A percentile compares a stretch with the other conserved stretches of the same genome.
phyloP scores from a whole-genome alignment of 2,329 filamentous ascomycete species.

The Calonectria crousiana region DNA sequence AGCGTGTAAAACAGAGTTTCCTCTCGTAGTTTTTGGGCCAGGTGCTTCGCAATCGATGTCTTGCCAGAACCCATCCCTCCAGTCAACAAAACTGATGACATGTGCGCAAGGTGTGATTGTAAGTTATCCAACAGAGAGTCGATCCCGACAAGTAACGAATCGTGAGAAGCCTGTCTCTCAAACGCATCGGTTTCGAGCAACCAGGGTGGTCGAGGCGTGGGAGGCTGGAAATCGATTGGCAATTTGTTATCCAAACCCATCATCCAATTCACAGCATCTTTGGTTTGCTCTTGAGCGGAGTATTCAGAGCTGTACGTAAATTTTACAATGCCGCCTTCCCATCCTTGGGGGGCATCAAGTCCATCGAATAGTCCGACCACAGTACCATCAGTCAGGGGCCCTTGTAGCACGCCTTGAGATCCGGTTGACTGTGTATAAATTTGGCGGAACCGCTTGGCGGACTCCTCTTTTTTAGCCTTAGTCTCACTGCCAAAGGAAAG shows the following conservation, averaged over 20 bases:
- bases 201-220: constrained; percentile 75
- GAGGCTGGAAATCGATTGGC: constrained; percentile 79
- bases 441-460: constrained; percentile 76
- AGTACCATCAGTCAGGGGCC: constrained; percentile 91
- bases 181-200: constrained; percentile 57
- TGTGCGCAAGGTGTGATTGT: constrained; percentile 81
- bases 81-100: constrained; percentile 90
- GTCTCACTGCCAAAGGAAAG: constrained; percentile 91
- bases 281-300: constrained; percentile 55
- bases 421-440: constrained; percentile 73
- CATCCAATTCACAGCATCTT: constrained; percentile 74
- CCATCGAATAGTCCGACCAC: constrained; percentile 72
- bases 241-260: constrained; percentile 81
- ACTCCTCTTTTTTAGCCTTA: constrained; percentile 84
- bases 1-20: constrained; percentile 84
- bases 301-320: constrained; percentile 68
- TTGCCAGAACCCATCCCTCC: constrained; percentile 94
- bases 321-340: constrained; percentile 86
- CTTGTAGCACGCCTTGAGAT: constrained; percentile 76
- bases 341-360: constrained; percentile 69
- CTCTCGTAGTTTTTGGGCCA: constrained; percentile 79
- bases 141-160: constrained; percentile 83
- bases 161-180: constrained; percentile 68
- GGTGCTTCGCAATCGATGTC: constrained; percentile 80
- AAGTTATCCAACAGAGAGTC: constrained; percentile 81